Evolutionary conservation across 176 grass and related monocot species (phyloP).

Genomic region (Paspalum vaginatum): DNA sequence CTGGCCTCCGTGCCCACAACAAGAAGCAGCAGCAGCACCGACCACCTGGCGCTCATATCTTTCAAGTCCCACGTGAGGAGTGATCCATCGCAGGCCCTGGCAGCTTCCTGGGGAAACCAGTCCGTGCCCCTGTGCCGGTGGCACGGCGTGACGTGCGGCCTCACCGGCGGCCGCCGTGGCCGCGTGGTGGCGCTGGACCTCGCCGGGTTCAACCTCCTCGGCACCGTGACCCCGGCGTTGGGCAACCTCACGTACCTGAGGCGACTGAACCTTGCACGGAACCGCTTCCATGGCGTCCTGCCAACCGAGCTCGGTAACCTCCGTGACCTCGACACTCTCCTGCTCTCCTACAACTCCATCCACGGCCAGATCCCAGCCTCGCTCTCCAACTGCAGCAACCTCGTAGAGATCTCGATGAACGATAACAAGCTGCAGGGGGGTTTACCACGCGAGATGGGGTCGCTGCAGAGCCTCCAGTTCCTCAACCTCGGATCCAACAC

Average conservation of each 20-base stretch:
- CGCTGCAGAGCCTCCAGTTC: not conserved
- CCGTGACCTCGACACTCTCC: not conserved
- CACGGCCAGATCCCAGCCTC: not conserved
- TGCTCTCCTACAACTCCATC: slow-evolving; percentile 5
- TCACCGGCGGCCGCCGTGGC: not conserved
- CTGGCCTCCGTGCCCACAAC: too few species aligned
- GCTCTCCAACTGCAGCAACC: not conserved
- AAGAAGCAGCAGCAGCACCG: too few species aligned
- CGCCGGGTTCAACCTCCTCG: not conserved
- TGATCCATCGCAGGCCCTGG: not conserved
- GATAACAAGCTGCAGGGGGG: not conserved
- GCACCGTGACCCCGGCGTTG: not conserved
- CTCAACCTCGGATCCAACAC: slow-evolving; percentile 7
- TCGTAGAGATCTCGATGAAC: not conserved
- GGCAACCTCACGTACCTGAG: slow-evolving; percentile 23
- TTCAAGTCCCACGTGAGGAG: slow-evolving; percentile 4
- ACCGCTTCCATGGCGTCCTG: not conserved
- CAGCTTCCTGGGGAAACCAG: not conserved
- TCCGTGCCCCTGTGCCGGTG: not conserved
- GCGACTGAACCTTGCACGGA: not conserved
- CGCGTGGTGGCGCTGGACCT: slow-evolving; percentile 11
- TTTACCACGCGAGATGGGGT: not conserved
- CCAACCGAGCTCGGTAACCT: not conserved
- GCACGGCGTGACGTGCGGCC: not conserved
- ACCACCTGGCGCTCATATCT: not conserved